Evolutionary conservation across 352 stramenopile species (phyloP).

Genomic region (Poterioochromonas sp.): DNA sequence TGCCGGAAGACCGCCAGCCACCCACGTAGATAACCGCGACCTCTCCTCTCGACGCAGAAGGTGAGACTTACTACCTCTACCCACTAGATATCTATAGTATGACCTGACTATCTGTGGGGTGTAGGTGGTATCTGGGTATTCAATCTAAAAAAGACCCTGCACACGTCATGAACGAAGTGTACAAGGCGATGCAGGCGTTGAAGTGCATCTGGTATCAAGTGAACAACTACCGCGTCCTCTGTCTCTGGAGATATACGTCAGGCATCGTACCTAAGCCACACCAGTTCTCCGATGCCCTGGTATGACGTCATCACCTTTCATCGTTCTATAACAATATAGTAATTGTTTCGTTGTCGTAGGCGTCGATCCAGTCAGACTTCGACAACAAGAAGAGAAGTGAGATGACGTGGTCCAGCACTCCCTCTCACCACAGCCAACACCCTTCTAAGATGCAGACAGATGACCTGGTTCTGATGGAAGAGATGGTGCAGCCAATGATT

Average conservation of each 20-base stretch:
- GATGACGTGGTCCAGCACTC: no score
- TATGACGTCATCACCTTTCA: slow-evolving; percentile 27
- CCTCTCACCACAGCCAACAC: no score
- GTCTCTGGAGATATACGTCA: slow-evolving; percentile 79
- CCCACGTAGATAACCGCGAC: slow-evolving; percentile 5
- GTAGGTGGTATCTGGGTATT: slow-evolving; percentile 97
- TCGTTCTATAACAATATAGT: slow-evolving; percentile 42
- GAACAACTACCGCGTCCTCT: slow-evolving; percentile 92
- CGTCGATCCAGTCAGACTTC: neutral
- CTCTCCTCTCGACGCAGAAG: slow-evolving; percentile 34
- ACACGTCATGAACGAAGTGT: slow-evolving; percentile 99
- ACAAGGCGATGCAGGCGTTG: slow-evolving; percentile 90
- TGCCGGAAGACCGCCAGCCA: neutral
- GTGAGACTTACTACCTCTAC: no score
- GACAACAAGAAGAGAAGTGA: neutral
- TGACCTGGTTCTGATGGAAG: no score
- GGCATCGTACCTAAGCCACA: slow-evolving; percentile 31
- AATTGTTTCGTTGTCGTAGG: slow-evolving; percentile 36
- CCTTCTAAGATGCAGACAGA: no score
- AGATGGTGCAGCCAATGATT: no score
- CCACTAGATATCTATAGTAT: no score
- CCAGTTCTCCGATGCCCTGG: slow-evolving; percentile 16
- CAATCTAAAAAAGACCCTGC: slow-evolving; percentile 98
- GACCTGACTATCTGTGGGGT: slow-evolving; percentile 41
- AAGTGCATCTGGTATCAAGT: slow-evolving; percentile 93